Percentiles rank a stretch among this genome's conserved stretches.
These are phyloP conservation scores for Phascolomyces articulosus DNA, from an alignment of 371 early-diverging fungal genomes.

Conservation along the genomic window DNA sequence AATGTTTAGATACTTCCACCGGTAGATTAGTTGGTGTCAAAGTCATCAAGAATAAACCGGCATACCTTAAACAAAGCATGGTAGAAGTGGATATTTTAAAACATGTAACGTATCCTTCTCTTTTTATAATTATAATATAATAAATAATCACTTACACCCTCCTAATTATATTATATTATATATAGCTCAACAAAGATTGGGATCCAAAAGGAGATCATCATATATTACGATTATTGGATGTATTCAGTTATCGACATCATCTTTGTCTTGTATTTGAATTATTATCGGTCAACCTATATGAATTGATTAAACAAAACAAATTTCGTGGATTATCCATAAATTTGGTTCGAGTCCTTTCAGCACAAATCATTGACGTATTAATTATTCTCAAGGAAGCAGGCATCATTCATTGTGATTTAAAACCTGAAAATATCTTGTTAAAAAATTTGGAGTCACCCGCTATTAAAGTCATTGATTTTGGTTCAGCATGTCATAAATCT, in stretches of 20 bases:
- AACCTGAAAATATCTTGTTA: slow-evolving; percentile 97
- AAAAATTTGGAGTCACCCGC: slow-evolving; percentile 81
- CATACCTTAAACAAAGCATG: slow-evolving; percentile 95
- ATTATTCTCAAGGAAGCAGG: slow-evolving; percentile 76
- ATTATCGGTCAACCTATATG: slow-evolving; percentile 95
- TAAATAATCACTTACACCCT: too few relatives aligned
- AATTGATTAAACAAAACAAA: slow-evolving; percentile 94
- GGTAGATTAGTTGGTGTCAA: slow-evolving; percentile 93
- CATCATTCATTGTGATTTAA: slow-evolving; percentile 98
- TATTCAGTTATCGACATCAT: slow-evolving; percentile 94
- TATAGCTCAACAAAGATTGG: slow-evolving; percentile 79
- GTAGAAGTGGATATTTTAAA: slow-evolving; percentile 95
- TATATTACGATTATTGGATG: slow-evolving; percentile 86
- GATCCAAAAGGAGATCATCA: slow-evolving; percentile 88
- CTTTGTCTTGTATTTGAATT: slow-evolving; percentile 96
- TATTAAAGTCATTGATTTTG: slow-evolving; percentile 99
- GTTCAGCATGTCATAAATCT: slow-evolving; percentile 93
- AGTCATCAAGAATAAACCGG: slow-evolving; percentile 95
- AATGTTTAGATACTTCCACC: slow-evolving; percentile 87
- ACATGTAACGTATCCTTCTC: slow-evolving; percentile 46
- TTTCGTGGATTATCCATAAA: slow-evolving; percentile 93
- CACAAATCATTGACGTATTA: slow-evolving; percentile 89
- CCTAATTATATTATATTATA: too few relatives aligned
- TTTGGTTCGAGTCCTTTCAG: slow-evolving; percentile 86
- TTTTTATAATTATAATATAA: neutral